Evolutionary conservation across 2,329 filamentous ascomycete species (phyloP).

Genomic region (Penicillium sp.): DNA sequence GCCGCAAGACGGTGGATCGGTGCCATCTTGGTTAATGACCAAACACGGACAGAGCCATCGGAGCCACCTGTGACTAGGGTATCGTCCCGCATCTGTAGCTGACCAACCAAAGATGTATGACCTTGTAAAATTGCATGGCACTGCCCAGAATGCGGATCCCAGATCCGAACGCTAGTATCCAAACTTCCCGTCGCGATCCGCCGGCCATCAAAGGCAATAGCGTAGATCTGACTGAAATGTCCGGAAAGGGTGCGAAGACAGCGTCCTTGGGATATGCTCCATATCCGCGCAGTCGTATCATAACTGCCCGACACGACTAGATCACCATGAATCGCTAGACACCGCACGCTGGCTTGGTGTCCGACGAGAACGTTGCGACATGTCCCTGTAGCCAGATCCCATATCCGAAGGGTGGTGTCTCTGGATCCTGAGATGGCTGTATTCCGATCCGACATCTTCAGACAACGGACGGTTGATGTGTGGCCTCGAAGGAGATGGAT

Average conservation of each 20-base stretch:
- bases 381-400: constrained; percentile 85
- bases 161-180: constrained; percentile 94
- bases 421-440: constrained; percentile 95
- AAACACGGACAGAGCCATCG: constrained; percentile 92
- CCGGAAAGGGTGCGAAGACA: constrained; percentile 87
- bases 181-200: constrained; percentile 92
- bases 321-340: constrained; percentile 92
- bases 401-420: constrained; percentile 90
- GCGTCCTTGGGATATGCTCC: constrained; percentile 94
- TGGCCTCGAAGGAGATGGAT: constrained; percentile 86
- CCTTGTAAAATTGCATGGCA: constrained; percentile 92
- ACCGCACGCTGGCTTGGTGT: constrained; percentile 92
- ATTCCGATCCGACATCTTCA: constrained; percentile 94
- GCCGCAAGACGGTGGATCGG: constrained; percentile 93
- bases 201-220: constrained; percentile 93
- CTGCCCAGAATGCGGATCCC: constrained; percentile 85
- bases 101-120: constrained; percentile 93
- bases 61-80: constrained; percentile 95
- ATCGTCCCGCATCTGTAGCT: constrained; percentile 91
- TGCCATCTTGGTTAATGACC: constrained; percentile 86
- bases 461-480: constrained; percentile 91
- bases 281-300: constrained; percentile 93
- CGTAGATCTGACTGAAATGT: constrained; percentile 98
- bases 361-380: constrained; percentile 91
- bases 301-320: constrained; percentile 98